phyloP scores from a whole-genome alignment of 1,139 yeast species.

The Tardiomyces depauwii region DNA sequence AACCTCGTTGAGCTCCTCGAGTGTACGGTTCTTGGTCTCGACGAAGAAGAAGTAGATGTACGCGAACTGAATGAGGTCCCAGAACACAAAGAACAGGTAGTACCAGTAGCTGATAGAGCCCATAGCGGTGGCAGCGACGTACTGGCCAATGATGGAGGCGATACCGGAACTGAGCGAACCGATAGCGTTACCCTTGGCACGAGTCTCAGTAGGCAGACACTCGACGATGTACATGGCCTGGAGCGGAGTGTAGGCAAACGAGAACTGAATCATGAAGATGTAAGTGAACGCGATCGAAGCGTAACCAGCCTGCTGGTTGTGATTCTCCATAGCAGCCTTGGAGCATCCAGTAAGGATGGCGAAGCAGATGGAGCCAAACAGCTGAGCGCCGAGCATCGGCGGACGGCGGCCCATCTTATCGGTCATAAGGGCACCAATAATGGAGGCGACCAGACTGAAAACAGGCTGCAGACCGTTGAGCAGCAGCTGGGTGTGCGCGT shows the following conservation, averaged over 20 bases:
- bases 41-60: slow-evolving; percentile 28
- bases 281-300: slow-evolving; percentile 12
- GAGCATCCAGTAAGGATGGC: slow-evolving; percentile 11
- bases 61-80: slow-evolving; percentile 9
- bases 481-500: slow-evolving; percentile 6
- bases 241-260: slow-evolving; percentile 11
- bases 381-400: slow-evolving; percentile 8
- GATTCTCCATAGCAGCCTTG: slow-evolving; percentile 3
- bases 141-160: slow-evolving; percentile 30
- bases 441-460: slow-evolving; percentile 6
- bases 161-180: slow-evolving; percentile 11
- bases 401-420: slow-evolving; percentile 11
- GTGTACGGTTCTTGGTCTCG: slow-evolving; percentile 30
- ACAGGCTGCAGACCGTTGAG: slow-evolving; percentile 8
- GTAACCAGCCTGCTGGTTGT: slow-evolving; percentile 5
- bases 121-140: slow-evolving; percentile 47
- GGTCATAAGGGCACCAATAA: slow-evolving; percentile 9
- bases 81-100: slow-evolving; percentile 35
- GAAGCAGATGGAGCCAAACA: slow-evolving; percentile 8
- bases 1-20: slow-evolving; percentile 37
- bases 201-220: slow-evolving; percentile 24
- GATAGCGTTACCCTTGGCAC: slow-evolving; percentile 22
- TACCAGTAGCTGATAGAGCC: slow-evolving; percentile 45
- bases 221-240: slow-evolving; percentile 27
- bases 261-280: slow-evolving; percentile 10